Evolutionary conservation across 164 flowering plant genomes (phyloP), one percentile per base, ranked within the genome.

Genomic region (Umbellularia californica): DNA sequence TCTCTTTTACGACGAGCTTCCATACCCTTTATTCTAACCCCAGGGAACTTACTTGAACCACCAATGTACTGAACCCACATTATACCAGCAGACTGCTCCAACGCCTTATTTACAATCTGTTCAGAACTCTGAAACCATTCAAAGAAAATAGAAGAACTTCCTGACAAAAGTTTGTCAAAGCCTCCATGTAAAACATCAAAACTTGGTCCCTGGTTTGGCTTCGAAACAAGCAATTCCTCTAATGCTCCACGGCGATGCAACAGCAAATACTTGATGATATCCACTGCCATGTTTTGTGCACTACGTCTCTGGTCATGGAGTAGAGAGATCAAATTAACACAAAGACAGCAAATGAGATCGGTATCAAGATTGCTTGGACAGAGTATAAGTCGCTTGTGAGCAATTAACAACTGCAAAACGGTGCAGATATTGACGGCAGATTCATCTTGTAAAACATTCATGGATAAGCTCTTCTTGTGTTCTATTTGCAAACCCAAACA

Each of bases 11-110:
- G 91, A 67, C 93, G 99, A 79, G 87, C 87, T 81, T 96, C 99
- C 92, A 94, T 84, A 65, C 92, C 97, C 78, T 94, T 96, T 64
- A 94, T 87, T 82, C 97, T 91, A 71, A 94, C 95, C 67, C 91
- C 93, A 71, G 97, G 98, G 82, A 96, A 96, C 80, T 96, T 94
- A 71, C 87, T 80, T 69, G 99, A 88, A 52, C 97, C 95, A 64
- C 93, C 84, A 83, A 96, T 94, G 76, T 85, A 90, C 81, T 96
- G 99, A 30, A 87, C 89, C 99, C 99, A 96, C 97, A 92, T 91
- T 69, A 96, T 88, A 62, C 88, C 88, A 76, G 97, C 97, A 82
- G 93, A 88, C 75, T 90, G 93, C 83, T 96, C 99, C 87, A 96
- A 75, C 63, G 89, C 95, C 81, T 87, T 89, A 79, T 84, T 89